Evolutionary conservation across 2,329 filamentous ascomycete species (phyloP).

Genomic region (Microsporum canis): DNA sequence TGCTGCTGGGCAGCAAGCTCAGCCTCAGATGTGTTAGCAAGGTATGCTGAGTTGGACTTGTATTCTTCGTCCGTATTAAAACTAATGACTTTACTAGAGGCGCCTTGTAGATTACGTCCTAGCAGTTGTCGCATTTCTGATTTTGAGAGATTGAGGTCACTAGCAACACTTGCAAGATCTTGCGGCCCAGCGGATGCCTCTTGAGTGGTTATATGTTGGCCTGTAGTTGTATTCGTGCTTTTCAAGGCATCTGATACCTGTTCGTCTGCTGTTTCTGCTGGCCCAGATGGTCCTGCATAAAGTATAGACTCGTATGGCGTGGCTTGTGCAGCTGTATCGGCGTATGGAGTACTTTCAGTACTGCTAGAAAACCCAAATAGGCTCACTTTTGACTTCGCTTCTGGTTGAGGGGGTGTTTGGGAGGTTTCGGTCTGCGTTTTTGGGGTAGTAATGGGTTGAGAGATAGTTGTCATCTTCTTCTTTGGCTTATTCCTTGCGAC

Average conservation of each 20-base stretch:
- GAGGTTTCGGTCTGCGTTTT: constrained; percentile 12
- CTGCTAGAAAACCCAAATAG: constrained; percentile 32
- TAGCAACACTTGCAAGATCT: constrained; percentile 59
- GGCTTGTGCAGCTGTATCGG: neutral
- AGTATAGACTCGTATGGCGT: constrained; percentile 28
- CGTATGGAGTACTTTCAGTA: constrained; percentile 13
- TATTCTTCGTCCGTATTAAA: constrained; percentile 90
- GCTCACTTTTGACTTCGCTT: constrained; percentile 34
- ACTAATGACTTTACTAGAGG: constrained; percentile 59
- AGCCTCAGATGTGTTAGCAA: constrained; percentile 53
- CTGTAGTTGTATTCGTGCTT: neutral
- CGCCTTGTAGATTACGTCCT: constrained; percentile 45
- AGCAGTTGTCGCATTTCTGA: constrained; percentile 74
- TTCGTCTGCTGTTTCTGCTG: constrained; percentile 14
- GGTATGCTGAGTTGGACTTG: constrained; percentile 65
- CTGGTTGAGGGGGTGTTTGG: constrained; percentile 14
- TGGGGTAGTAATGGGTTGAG: constrained; percentile 13
- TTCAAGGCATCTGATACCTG: neutral
- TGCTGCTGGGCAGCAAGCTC: constrained; percentile 46
- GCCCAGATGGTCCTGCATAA: constrained; percentile 21
- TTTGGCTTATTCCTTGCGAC: constrained; percentile 64
- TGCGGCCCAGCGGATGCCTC: constrained; percentile 24
- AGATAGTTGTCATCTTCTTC: constrained; percentile 44
- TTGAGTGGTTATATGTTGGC: constrained; percentile 3
- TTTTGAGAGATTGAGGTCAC: constrained; percentile 66